Evolutionary conservation across 345 rosid genomes (phyloP), one percentile per base, ranked within the genome.

Genomic region (Litchi chinensis): DNA sequence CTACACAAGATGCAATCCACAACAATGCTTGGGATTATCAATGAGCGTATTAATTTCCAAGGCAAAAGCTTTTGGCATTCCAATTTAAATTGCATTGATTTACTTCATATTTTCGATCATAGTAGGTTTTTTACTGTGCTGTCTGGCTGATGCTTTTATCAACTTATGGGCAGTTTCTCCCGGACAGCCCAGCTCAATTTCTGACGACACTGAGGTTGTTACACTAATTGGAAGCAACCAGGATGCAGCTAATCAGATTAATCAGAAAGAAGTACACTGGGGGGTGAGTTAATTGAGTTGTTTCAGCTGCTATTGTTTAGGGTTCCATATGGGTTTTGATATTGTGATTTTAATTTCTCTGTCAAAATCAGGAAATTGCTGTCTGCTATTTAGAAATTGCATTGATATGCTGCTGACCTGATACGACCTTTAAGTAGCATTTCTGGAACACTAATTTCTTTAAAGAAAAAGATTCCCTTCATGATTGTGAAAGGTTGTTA

Each of bases 1-100:
- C 89, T 97, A 44, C 98, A 90, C 78, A 94, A 90, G 79, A 83
- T 90, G 57, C 90, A 93, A 65, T 97, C 92, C 50, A 90, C 92
- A 73, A 87, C 87, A 40, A 89, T 97, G 91, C 98, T 92, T 68
- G 98, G 98, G 80, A 90, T 94, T 80, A 82, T 94, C 59, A 94
- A 94, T 57, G 98, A 93, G 79, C 97, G 84, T 74, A 92, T 97
- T 79, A 93, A 93, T 82, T 93, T 97, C 79, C 94, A 90, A 88
- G 98, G 99, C 93, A 84, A 11, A 50, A 77, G 28, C 69, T 59
- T 40, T 79, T 41, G 10, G 50, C 52, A 68, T 68, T 85, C n/a
- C 28, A 22, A 28, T 56, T 76, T 39, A 32, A 15, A 52, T 65
- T 68, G 66, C 78, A 50, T 26, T n/a, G 56, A 7, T 40, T 1